A percentile compares a stretch with the other conserved stretches of the same genome.
Evolutionary conservation across 495 filamentous ascomycete genomes (phyloP).

Genomic region (Bacidia gigantensis): DNA sequence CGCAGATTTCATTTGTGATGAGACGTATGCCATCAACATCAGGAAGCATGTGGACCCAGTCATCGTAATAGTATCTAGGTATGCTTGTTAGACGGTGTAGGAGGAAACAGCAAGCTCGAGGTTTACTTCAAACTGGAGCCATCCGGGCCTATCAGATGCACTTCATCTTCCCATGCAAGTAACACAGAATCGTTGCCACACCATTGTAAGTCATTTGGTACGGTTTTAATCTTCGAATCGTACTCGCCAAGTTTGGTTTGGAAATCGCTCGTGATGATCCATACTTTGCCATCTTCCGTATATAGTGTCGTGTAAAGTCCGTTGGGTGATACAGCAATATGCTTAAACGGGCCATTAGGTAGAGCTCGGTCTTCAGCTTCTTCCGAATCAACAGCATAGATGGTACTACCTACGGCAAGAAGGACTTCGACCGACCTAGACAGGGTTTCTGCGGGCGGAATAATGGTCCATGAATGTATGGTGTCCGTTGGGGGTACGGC

Average conservation of each 20-base stretch:
- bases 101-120: background rate
- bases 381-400: conserved; percentile 72
- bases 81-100: conserved; percentile 12
- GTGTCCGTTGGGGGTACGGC: conserved; percentile 63
- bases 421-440: conserved; percentile 94
- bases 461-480: conserved; percentile 79
- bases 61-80: conserved; percentile 72
- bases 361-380: conserved; percentile 85
- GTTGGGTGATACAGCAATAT: conserved; percentile 80
- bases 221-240: conserved; percentile 71
- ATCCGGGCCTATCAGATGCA: conserved; percentile 84
- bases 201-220: conserved; percentile 83
- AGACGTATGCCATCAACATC: conserved; percentile 82
- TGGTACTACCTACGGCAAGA: conserved; percentile 69
- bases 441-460: conserved; percentile 76
- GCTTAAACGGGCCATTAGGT: conserved; percentile 81
- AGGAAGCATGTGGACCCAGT: conserved; percentile 73
- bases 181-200: conserved; percentile 92
- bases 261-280: conserved; percentile 90
- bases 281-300: conserved; percentile 70
- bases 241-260: conserved; percentile 84
- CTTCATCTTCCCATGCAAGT: conserved; percentile 93
- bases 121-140: conserved; percentile 55
- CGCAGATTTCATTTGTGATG: conserved; percentile 81
- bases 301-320: conserved; percentile 80